Evolutionary conservation across 164 flowering plant genomes (phyloP), one percentile per base, ranked within the genome.

Genomic region (Saururus chinensis): DNA sequence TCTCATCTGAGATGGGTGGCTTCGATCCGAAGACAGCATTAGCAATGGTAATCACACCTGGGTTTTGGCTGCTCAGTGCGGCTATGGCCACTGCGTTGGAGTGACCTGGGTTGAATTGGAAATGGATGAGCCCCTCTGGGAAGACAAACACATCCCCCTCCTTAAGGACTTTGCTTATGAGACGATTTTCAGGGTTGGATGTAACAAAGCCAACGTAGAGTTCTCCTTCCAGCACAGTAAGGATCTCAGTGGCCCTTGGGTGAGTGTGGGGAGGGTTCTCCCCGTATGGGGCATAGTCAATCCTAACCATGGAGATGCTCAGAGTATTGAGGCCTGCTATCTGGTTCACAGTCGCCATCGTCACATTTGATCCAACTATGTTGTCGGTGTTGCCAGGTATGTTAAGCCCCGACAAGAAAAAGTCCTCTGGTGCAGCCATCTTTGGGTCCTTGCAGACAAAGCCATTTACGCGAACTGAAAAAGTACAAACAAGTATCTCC

Each of bases 271-370:
- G 57, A 54, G 64, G 56, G 56, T 61, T 61, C 19, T 21, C 56
- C 9, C 64, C 64, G 7, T 20, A 40, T 12, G 0, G 64, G 1
- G 55, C 64, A 24, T 42, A 22, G 64, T 61, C 56, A 0, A 61
- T 48, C 19, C 64, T 49, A 19, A 37, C 54, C 37, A 61, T 48
- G 54, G 64, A 61, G 55, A 61, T 61, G 30, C 64, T 37, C 4
- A 61, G 64, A 12, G 64, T 61, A 55, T 61, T 61, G 56, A 61
- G 64, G 24, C 64, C 64, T 42, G 64, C 23, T 20, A 61, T 48
- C 16, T 61, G 64, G 16, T 20, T 25, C 26, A 49, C 64, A 23
- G 24, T 61, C 35, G 48, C 55, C 13, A 55, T 24, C 19, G 64
- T 61, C 37, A 61, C 64, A 35, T 13, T 61, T 1, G 56, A 61